Conservation (phyloP, 352 stramenopile species). For the Phytophthora vignae region DNA sequence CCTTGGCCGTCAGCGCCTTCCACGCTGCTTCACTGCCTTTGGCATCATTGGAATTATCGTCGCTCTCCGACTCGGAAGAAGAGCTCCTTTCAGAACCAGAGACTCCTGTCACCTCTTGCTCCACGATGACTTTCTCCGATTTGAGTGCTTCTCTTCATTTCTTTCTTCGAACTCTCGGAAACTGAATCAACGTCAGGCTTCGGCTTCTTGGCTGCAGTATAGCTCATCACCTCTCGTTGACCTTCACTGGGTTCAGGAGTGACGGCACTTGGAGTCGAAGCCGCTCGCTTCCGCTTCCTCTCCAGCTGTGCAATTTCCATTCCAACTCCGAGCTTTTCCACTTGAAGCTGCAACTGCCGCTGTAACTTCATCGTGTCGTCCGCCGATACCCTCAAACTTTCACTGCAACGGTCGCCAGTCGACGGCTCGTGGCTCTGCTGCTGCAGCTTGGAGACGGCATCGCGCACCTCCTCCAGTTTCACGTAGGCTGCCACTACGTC, state of each 20-base stretch:
- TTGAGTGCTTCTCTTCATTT: no score
- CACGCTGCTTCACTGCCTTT: constrained; percentile 8
- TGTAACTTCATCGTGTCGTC: background rate
- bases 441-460: constrained; percentile 21
- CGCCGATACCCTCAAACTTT: background rate
- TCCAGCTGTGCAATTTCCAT: background rate
- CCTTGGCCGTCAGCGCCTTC: background rate
- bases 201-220: no score
- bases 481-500: constrained; percentile 9
- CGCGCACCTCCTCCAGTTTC: constrained; percentile 20
- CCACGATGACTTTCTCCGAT: no score
- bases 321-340: background rate
- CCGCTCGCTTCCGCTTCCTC: background rate
- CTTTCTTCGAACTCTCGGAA: no score
- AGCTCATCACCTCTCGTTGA: no score
- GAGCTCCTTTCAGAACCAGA: background rate
- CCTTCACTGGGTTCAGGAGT: background rate
- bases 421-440: background rate
- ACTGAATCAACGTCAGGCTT: no score
- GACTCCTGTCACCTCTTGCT: no score
- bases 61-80: background rate
- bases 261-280: no score
- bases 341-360: background rate
- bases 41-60: background rate
- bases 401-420: background rate